Evolutionary conservation across 495 filamentous ascomycete genomes (phyloP), one percentile per base, ranked within the genome.

Genomic region (Penicillium antarcticum): DNA sequence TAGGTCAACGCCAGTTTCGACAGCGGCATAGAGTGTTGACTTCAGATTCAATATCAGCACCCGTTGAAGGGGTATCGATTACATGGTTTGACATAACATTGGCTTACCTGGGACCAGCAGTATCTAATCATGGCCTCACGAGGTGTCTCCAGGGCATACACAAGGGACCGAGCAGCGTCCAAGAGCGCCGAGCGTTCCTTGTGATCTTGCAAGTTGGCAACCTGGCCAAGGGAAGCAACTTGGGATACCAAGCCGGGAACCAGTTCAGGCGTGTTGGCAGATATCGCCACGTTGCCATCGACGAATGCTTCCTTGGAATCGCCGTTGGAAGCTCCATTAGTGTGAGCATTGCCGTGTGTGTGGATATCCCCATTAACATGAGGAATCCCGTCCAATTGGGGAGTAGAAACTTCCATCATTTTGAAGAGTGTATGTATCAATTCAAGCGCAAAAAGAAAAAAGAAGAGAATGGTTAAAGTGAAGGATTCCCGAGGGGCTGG

Each of bases 81-180:
- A 1, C 21, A 21, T 13, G 8, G 4, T 4, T 23, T 40, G n/a
- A 7, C 19, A 40, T 9, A 24, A 21, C 16, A 6, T 24, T 6
- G 39, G 7, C 32, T 41, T 51, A 65, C 68, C 58, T 73, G 67
- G 3, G 69, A 63, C 71, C 71, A 74, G 54, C 66, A 68, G 55
- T 63, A 60, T 42, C 68, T 55, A 35, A 72, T 66, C 54, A 75
- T 73, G 3, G 69, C 61, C 61, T 74, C 72, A 4, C 67, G 61
- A 10, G 72, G 72, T 12, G 71, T 75, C 45, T 75, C 71, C 17
- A 72, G 49, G 0, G 71, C 65, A 48, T 65, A 57, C 2, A 69
- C 62, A 5, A 73, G 48, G 0, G 60, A 57, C 8, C 65, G 62
- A 18, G 65, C 67, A 7, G 60, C 43, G 24, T 67, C 69, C 18